Percentiles rank a stretch among this genome's conserved stretches.
phyloP scores from a whole-genome alignment of 192 early-diverging fungal species.

The Spizellomyces punctatus region DNA sequence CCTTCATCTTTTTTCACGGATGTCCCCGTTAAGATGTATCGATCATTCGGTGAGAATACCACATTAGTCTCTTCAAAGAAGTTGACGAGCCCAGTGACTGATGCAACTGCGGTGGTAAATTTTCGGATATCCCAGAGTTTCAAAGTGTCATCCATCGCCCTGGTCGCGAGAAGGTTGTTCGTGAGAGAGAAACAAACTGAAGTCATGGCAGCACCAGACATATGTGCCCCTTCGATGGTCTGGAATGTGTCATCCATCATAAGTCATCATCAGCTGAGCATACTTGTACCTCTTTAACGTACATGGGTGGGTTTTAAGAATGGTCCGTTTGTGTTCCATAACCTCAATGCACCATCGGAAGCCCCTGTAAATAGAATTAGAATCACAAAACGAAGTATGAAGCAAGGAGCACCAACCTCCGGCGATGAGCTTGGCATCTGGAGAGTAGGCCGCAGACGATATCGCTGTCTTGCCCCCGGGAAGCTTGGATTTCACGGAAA shows the following conservation, averaged over 20 bases:
- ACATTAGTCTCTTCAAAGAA: conserved; percentile 77
- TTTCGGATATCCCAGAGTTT: conserved; percentile 94
- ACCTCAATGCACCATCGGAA: conserved; percentile 73
- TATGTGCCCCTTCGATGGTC: conserved; percentile 72
- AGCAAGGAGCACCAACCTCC: conserved; percentile 47
- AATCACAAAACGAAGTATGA: neutral
- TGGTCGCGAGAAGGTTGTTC: conserved; percentile 67
- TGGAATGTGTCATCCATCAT: conserved; percentile 15
- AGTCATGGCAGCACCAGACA: conserved; percentile 66
- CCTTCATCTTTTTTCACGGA: conserved; percentile 72
- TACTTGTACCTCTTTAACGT: conserved; percentile 18
- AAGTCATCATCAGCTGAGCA: too few relatives aligned
- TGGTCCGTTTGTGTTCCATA: conserved; percentile 73
- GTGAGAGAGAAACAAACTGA: conserved; percentile 71
- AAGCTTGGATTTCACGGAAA: conserved; percentile 73
- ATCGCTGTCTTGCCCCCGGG: conserved; percentile 71
- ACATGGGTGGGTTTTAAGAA: conserved; percentile 69
- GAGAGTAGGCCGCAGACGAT: conserved; percentile 70
- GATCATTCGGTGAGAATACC: conserved; percentile 83
- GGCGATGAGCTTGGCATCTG: conserved; percentile 71
- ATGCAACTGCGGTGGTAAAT: conserved; percentile 64
- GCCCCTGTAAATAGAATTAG: conserved; percentile 50
- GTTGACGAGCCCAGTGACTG: conserved; percentile 54
- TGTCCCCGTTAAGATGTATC: conserved; percentile 76
- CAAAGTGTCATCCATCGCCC: conserved; percentile 84